phyloP scores from a whole-genome alignment of 768 basidiomycete genomes.

The Epithele typhae region DNA sequence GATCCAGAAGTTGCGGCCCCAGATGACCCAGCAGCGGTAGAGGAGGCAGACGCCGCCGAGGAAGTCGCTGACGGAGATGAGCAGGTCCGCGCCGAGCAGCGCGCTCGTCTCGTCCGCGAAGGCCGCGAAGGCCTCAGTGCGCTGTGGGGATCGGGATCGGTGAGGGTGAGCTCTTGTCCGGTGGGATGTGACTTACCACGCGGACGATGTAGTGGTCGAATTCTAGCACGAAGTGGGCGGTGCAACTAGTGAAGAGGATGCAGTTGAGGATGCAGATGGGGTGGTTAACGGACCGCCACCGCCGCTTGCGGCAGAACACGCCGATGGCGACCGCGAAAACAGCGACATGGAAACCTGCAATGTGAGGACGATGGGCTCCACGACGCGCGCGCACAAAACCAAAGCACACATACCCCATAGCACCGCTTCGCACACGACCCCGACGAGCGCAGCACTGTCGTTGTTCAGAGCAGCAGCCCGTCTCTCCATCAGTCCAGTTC shows the following conservation, averaged over 20 bases:
- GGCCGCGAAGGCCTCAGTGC: conserved; percentile 8
- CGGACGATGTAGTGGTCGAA: conserved; percentile 31
- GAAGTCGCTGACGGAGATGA: conserved; percentile 5
- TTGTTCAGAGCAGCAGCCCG: no score
- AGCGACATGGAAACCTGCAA: conserved; percentile 15
- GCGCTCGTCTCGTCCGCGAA: conserved; percentile 29
- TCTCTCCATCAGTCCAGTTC: no score
- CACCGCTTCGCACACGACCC: conserved; percentile 33
- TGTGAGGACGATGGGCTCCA: no score
- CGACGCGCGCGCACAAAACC: background rate
- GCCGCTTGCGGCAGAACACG: conserved; percentile 14
- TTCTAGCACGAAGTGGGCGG: conserved; percentile 30
- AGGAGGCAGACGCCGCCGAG: conserved; percentile 6
- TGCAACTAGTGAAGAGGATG: conserved; percentile 30
- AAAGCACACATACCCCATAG: conserved; percentile 28
- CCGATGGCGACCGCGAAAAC: conserved; percentile 29
- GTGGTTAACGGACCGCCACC: conserved; percentile 14
- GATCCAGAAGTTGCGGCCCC: conserved; percentile 7
- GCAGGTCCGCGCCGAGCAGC: conserved; percentile 25
- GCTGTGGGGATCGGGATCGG: no score
- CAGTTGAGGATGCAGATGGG: conserved; percentile 27
- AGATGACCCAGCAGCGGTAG: conserved; percentile 14
- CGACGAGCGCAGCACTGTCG: conserved; percentile 30
- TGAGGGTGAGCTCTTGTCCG: no score
- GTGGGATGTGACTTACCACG: conserved; percentile 32